Evolutionary conservation across 2,329 filamentous ascomycete genomes (phyloP), one percentile per base, ranked within the genome.

Genomic region (Macrophomina pseudophaseolina): DNA sequence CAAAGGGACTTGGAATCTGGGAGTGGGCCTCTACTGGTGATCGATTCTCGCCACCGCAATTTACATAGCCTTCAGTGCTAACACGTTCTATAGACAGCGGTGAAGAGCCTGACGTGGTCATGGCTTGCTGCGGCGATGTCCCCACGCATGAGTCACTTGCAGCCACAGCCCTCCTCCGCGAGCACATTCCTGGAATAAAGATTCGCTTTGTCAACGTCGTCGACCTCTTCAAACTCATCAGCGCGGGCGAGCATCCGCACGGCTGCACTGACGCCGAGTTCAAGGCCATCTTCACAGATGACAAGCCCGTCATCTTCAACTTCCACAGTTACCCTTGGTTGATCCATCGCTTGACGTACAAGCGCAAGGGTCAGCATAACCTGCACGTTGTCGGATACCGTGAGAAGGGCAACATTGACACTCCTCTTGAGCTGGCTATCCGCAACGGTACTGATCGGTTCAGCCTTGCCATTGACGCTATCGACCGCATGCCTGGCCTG

Each of bases 241-340:
- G 88, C 67, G 83, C 87, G 66, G 81, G 78, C 23, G 87, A 92
- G 72, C 91, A 94, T 75, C 88, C 91, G 0, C 91, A 94, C 78
- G 91, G 91, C 48, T 83, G 93, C 66, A 84, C 82, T 0, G 87
- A 91, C 71, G 70, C 72, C 18, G 88, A 92, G 74, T 94, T 89
- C 86, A 79, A 78, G 14, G 82, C 89, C 46, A 80, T 93, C 70
- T 94, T 94, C 83, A 93, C 91, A 0, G 82, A 84, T 16, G 82
- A 92, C 80, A 88, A 84, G 70, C 91, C 91, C 28, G 82, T 92
- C 74, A 88, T 93, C 74, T 93, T 94, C 83, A 93, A 93, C 81
- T 94, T 93, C 86, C 91, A 94, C 81, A 90, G 87, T 38, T 93
- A 94, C 80, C 91, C 91, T 8, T 93, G 89, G 90, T 83, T 94